Percentiles rank a stretch among this genome's conserved stretches.
phyloP scores from a whole-genome alignment of 257 asterid species.

The Nicotiana otophora region DNA sequence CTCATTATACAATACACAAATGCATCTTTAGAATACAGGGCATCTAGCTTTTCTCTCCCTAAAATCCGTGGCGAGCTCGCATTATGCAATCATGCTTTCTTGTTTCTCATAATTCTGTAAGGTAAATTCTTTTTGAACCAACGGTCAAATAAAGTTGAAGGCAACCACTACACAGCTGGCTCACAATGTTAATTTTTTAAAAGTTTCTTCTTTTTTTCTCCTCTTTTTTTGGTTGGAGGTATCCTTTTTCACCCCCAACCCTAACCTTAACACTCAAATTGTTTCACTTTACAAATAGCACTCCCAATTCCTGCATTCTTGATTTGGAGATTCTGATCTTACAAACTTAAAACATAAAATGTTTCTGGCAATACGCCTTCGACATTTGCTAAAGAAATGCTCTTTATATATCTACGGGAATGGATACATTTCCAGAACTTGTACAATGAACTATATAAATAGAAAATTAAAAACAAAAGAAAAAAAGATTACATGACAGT shows the following conservation, averaged over 20 bases:
- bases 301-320: neutral
- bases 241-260: neutral
- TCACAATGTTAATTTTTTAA: neutral
- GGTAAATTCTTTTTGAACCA: neutral
- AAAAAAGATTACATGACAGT: constrained; percentile 18
- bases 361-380: neutral
- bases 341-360: neutral
- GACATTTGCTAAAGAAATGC: constrained; percentile 18
- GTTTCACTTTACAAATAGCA: neutral
- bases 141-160: neutral
- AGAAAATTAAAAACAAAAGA: constrained; percentile 24
- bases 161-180: neutral
- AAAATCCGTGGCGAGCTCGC: neutral
- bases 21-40: neutral
- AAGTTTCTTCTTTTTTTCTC: neutral
- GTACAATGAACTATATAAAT: constrained; percentile 40
- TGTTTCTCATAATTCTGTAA: neutral
- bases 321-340: neutral
- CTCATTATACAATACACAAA: neutral
- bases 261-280: neutral
- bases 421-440: constrained; percentile 22
- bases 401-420: constrained; percentile 27
- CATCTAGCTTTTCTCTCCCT: neutral
- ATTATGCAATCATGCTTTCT: neutral
- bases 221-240: neutral